These are phyloP conservation scores for Pseudocercospora cruenta DNA, from an alignment of 2,329 filamentous ascomycete genomes.

Conservation along the genomic window DNA sequence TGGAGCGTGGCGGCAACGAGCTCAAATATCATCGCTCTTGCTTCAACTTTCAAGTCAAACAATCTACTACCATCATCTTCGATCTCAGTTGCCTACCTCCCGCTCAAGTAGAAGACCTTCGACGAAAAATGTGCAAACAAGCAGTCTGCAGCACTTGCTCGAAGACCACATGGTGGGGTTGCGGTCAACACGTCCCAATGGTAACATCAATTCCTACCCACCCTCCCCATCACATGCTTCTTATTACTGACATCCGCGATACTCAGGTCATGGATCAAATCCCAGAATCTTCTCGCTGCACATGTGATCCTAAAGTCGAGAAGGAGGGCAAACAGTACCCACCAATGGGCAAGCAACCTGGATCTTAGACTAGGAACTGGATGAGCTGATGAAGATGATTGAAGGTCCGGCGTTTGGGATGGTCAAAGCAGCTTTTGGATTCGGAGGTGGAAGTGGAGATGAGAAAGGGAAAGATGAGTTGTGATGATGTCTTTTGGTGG, in stretches of 20 bases:
- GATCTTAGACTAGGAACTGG: not conserved
- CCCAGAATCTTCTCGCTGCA: conserved; percentile 64
- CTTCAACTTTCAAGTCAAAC: no score
- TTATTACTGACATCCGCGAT: no score
- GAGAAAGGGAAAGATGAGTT: conserved; percentile 30
- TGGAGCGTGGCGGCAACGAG: not conserved
- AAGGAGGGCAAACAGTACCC: conserved; percentile 66
- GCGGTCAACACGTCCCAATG: conserved; percentile 33
- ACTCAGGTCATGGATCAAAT: conserved; percentile 63
- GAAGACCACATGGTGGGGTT: conserved; percentile 41
- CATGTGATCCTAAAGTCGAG: conserved; percentile 66
- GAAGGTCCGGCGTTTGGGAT: conserved; percentile 36
- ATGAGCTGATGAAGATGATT: conserved; percentile 16
- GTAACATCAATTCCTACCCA: conserved; percentile 10
- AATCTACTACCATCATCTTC: not conserved
- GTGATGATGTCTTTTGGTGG: conserved; percentile 25
- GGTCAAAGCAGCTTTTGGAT: conserved; percentile 37
- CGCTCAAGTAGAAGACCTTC: no score
- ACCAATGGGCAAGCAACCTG: conserved; percentile 55
- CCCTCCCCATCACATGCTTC: no score
- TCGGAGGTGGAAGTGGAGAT: conserved; percentile 23
- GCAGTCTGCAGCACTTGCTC: conserved; percentile 63
- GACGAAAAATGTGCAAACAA: conserved; percentile 64
- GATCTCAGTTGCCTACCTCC: not conserved
- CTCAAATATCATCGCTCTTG: not conserved